phyloP scores from a whole-genome alignment of 2,329 filamentous ascomycete species.

The Sporothrix sp. region DNA sequence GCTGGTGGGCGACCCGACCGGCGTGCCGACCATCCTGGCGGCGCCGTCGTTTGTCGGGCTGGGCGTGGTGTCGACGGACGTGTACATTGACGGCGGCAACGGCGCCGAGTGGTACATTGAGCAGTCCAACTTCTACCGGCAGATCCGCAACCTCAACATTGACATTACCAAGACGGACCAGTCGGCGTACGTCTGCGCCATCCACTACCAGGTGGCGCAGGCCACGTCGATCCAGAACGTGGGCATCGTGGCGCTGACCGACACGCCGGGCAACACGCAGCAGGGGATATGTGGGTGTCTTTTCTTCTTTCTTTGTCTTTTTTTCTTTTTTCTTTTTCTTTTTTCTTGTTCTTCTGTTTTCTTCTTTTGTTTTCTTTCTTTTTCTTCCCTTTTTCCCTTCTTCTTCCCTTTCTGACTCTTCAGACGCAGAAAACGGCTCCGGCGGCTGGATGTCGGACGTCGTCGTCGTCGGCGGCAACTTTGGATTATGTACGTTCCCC shows the following conservation, averaged over 20 bases:
- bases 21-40: constrained; percentile 1
- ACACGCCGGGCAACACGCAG: neutral
- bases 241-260: constrained; percentile 28
- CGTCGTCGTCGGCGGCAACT: constrained; percentile 50
- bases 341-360: too few relatives aligned
- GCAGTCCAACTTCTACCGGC: constrained; percentile 45
- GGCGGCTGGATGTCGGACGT: constrained; percentile 10
- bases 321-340: too few relatives aligned
- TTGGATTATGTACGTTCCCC: constrained; percentile 34
- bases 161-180: constrained; percentile 33
- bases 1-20: neutral
- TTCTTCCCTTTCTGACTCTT: too few relatives aligned
- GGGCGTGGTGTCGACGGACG: constrained; percentile 9
- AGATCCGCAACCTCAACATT: constrained; percentile 42
- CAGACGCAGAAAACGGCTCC: constrained; percentile 28
- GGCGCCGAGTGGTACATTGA: neutral
- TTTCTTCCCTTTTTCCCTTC: too few relatives aligned
- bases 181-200: neutral
- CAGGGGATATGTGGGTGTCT: constrained; percentile 40
- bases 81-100: neutral
- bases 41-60: neutral
- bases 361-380: too few relatives aligned
- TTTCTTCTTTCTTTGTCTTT: too few relatives aligned
- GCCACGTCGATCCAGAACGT: constrained; percentile 44
- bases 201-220: constrained; percentile 17